Base-by-base conservation (phyloP, 2,329 filamentous ascomycete genomes). In the Fusarium austroafricanum region DNA sequence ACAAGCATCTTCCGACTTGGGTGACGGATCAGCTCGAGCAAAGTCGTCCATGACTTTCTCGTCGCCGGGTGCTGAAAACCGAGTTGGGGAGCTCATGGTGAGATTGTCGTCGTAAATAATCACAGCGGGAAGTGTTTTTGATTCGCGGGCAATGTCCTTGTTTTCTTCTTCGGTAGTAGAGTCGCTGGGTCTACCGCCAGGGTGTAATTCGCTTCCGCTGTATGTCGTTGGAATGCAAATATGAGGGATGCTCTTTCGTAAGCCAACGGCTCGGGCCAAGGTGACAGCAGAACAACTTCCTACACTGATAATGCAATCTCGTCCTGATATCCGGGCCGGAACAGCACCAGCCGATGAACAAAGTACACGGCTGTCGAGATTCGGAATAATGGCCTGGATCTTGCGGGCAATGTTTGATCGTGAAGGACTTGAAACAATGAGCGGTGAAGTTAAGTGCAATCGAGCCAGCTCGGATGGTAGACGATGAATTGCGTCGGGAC, bases 201-300 rank as follows among this genome's bases (percentile, higher is more conserved):
- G 5, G 2, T 39, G 62, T 83, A 89, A 86, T 70, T 90, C 88
- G 60, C 83, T 87, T 14, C 84, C 86, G 35, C 86, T 85, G 71
- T 87, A 88, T 0, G 84, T 88, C 4, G 86, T 88, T 8, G 86
- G 86, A 38, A 89, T 84, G 69, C 85, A 87, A 42, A 89, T 83
- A 71, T 89, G 86, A 20, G 84, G 84, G 33, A 88, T 78, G 0
- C 80, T 81, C 33, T 85, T 87, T 40, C 83, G 81, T 46, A 84
- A 77, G 45, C 81, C 82, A 52, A 89, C 82, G 2, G 84, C 83
- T 67, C 86, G 85, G 4, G 86, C 86, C 21, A 90, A 76, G 3
- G 86, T 87, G 52, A 88, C 86, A 4, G 87, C 89, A 54, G 86
- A 88, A 28, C 87, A 86, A 50, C 88, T 87, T 7, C 89, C 89